A percentile compares a stretch with the other conserved stretches of the same genome.
Conservation (phyloP, 2,329 filamentous ascomycete genomes). For the Sarocladium strictum region DNA sequence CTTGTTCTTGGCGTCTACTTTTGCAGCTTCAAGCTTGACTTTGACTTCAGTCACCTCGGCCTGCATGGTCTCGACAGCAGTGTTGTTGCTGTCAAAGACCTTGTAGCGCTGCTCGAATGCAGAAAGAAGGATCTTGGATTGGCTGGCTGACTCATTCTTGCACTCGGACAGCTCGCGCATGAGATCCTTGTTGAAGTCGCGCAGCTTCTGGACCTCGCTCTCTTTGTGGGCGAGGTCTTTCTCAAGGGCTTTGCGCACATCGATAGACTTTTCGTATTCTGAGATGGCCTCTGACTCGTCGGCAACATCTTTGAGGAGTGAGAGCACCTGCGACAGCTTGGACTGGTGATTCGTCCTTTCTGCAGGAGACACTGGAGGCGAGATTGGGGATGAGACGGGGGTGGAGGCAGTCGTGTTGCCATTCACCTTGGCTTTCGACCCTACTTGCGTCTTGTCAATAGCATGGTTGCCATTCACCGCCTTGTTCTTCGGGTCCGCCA, state of each 20-base stretch:
- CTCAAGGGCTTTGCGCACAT: constrained; percentile 17
- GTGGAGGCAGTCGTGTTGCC: background rate
- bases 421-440: constrained; percentile 3
- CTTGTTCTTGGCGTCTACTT: constrained; percentile 35
- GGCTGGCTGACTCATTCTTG: constrained; percentile 14
- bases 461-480: constrained; percentile 17
- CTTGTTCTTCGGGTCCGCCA: constrained; percentile 23
- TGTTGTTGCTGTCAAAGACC: constrained; percentile 20
- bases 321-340: constrained; percentile 21
- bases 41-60: constrained; percentile 37
- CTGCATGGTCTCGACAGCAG: constrained; percentile 33
- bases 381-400: background rate
- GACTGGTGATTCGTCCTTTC: constrained; percentile 15
- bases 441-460: background rate
- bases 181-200: constrained; percentile 20
- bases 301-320: constrained; percentile 21
- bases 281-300: constrained; percentile 21
- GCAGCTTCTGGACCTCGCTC: constrained; percentile 18
- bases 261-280: constrained; percentile 19
- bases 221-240: constrained; percentile 19
- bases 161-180: constrained; percentile 18
- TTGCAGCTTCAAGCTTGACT: constrained; percentile 30
- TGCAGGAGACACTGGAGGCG: background rate
- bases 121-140: constrained; percentile 16
- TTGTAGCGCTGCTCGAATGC: constrained; percentile 21